Base-by-base conservation (phyloP, 768 basidiomycete genomes). In the Mycena kentingensis region DNA sequence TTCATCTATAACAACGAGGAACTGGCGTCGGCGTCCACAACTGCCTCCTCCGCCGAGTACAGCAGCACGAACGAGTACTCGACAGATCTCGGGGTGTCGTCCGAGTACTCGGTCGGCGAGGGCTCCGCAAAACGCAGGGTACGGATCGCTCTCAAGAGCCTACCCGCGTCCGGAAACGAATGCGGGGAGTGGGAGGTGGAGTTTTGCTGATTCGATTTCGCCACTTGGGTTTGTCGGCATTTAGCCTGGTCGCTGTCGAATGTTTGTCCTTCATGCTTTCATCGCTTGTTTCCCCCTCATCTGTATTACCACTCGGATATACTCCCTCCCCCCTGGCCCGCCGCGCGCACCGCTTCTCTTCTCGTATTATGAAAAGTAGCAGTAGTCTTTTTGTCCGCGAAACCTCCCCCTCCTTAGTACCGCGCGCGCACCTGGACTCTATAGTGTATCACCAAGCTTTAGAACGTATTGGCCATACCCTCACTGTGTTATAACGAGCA, bases 141-240 rank as follows among this genome's bases (percentile, higher is more conserved):
- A 55, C 77, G 84, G 57, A 84, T 87, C 44, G 82, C 85, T 25
- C 70, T 88, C 55, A 86, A 82, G 69, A 83, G 78, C 60, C 70
- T 84, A 69, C 85, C 86, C 1, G 74, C 74, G 19, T 69, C 77
- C 26, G 84, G 83, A 39, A 78, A 78, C 56, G 83, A 85, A 65
- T 84, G 84, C 41, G 87, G 86, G 55, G 87, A 88, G 71, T 88
- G 87, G 87, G 87, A 90, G 67, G 85, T 90, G 39, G 81, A 86
- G 65, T 73, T 88, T 46, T 87, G 84, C 67, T 87, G 70, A 74
- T 52, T 15, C 44, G n/a, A n/a, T 34, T 29, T 36, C 16, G 3
- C 47, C 53, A 38, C 12, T 55, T 52, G 34, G 35, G 24, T 52
- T 54, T 48, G 43, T 44, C 42, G 44, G 45, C 34, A 46, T 51